Percentiles rank a stretch among this genome's conserved stretches.
These are phyloP conservation scores for Alternaria novae-zelandiae DNA, from an alignment of 2,329 filamentous ascomycete genomes.

Conservation along the genomic window DNA sequence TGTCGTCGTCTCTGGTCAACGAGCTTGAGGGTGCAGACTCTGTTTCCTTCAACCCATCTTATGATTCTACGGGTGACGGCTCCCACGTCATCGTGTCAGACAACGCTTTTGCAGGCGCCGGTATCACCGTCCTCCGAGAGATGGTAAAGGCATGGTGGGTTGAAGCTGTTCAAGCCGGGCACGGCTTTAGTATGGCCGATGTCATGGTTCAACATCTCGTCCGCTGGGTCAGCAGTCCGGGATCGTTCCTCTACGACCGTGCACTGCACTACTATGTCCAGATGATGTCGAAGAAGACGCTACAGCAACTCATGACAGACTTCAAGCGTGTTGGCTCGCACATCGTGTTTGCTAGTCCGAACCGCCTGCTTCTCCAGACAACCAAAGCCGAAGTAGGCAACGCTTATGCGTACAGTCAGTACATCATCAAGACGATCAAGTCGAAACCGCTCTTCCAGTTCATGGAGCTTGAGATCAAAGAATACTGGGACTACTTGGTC, in stretches of 20 bases:
- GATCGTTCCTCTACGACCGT: slow-evolving; percentile 93
- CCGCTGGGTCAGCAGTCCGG: slow-evolving; percentile 93
- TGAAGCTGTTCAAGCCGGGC: slow-evolving; percentile 84
- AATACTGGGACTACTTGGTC: slow-evolving; percentile 98
- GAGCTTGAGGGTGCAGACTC: slow-evolving; percentile 91
- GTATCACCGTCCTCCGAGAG: slow-evolving; percentile 87
- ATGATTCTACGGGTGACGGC: slow-evolving; percentile 66
- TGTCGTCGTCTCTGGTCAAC: slow-evolving; percentile 95
- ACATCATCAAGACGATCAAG: slow-evolving; percentile 97
- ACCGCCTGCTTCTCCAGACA: slow-evolving; percentile 88
- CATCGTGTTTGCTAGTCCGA: slow-evolving; percentile 92
- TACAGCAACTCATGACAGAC: slow-evolving; percentile 95
- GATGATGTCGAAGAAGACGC: slow-evolving; percentile 97
- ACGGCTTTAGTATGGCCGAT: slow-evolving; percentile 78
- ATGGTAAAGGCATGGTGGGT: slow-evolving; percentile 99
- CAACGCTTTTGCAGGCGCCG: slow-evolving; percentile 90
- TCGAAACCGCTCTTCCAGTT: slow-evolving; percentile 96
- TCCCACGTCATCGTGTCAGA: slow-evolving; percentile 79
- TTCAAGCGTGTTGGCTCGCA: slow-evolving; percentile 95
- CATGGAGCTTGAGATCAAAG: slow-evolving; percentile 93
- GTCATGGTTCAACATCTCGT: slow-evolving; percentile 97
- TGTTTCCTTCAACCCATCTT: slow-evolving; percentile 78
- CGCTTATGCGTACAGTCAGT: slow-evolving; percentile 94
- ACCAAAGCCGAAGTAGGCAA: slow-evolving; percentile 97
- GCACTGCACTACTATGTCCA: slow-evolving; percentile 97